These are phyloP conservation scores for Naganishia randhawae DNA, from an alignment of 768 basidiomycete genomes.

Conservation along the genomic window DNA sequence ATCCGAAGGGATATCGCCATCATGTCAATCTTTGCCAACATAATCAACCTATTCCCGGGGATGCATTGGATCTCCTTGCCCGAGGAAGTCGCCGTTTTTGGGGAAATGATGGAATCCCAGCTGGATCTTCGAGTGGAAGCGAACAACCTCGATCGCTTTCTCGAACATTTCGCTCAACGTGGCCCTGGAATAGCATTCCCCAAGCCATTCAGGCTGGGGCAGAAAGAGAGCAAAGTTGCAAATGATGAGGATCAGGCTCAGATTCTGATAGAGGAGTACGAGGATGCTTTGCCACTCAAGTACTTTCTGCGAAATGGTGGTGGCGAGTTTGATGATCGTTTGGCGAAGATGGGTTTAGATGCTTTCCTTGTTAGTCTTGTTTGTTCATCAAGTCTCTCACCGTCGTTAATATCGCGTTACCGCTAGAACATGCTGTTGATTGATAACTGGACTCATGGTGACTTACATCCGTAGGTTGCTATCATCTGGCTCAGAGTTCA, in stretches of 20 bases:
- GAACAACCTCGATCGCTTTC: constrained; percentile 77
- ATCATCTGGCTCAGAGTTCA: no score
- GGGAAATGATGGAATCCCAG: constrained; percentile 92
- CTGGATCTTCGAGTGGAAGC: constrained; percentile 87
- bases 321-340: constrained; percentile 79
- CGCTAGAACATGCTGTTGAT: constrained; percentile 90
- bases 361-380: constrained; percentile 73
- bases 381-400: background rate
- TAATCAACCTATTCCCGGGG: constrained; percentile 75
- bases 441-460: constrained; percentile 89
- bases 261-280: constrained; percentile 84
- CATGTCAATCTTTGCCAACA: constrained; percentile 84
- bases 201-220: constrained; percentile 63
- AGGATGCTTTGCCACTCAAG: constrained; percentile 87
- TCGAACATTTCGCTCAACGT: constrained; percentile 70
- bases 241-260: constrained; percentile 29
- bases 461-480: constrained; percentile 51
- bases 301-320: constrained; percentile 81
- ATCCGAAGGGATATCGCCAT: constrained; percentile 88
- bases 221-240: constrained; percentile 63
- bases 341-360: constrained; percentile 89
- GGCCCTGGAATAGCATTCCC: constrained; percentile 86
- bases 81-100: constrained; percentile 91
- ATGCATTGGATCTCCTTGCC: constrained; percentile 96
- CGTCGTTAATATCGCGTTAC: constrained; percentile 17